A percentile compares a stretch with the other conserved stretches of the same genome.
Conservation (phyloP, 2,329 filamentous ascomycete genomes). For the Tolypocladium paradoxum region DNA sequence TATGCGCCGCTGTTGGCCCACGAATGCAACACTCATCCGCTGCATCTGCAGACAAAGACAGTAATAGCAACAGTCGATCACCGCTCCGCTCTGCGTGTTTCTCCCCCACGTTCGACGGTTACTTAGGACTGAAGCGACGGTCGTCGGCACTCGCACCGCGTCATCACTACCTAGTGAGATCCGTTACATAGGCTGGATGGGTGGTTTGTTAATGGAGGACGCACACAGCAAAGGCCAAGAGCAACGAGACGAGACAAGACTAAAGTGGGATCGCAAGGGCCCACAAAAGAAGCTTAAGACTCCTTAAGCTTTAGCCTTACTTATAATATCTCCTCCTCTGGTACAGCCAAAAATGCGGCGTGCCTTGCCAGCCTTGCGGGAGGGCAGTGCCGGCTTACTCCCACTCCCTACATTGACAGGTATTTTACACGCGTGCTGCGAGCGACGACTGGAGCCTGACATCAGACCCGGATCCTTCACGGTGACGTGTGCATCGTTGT, state of each 20-base stretch:
- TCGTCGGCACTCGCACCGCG: not conserved
- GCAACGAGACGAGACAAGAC: too few relatives aligned
- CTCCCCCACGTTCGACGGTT: not conserved
- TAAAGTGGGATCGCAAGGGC: too few relatives aligned
- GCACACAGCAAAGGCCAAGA: too few relatives aligned
- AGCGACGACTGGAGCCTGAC: not conserved
- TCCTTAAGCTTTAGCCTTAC: too few relatives aligned
- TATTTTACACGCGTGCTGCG: not conserved
- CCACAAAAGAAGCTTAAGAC: too few relatives aligned
- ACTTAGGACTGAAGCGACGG: not conserved
- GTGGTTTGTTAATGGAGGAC: too few relatives aligned
- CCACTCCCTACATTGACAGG: not conserved
- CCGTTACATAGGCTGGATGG: too few relatives aligned
- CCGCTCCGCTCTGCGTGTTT: not conserved
- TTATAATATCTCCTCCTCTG: not conserved
- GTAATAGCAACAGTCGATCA: not conserved
- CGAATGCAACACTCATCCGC: not conserved
- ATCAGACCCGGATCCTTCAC: not conserved
- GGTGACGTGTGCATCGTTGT: not conserved
- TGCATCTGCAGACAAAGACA: not conserved
- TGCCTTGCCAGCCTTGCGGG: not conserved
- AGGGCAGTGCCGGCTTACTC: not conserved
- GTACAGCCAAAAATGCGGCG: not conserved
- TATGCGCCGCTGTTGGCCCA: not conserved
- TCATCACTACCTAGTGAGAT: not conserved